These are phyloP conservation scores for Pyracantha coccinea DNA, from an alignment of 331 rosid genomes.

Conservation along the genomic window DNA sequence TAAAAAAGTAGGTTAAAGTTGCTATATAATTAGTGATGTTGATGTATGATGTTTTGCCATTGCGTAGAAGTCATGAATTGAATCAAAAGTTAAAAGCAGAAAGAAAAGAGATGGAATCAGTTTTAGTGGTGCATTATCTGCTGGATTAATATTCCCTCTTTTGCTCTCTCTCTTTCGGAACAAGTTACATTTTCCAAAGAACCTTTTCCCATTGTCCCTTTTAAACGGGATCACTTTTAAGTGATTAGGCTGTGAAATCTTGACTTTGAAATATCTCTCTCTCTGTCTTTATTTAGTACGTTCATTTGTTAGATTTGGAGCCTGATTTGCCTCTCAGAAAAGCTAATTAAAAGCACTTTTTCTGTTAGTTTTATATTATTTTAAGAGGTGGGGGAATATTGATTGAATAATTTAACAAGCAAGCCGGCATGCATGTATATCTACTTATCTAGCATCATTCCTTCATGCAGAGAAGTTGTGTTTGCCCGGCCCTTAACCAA, in stretches of 20 bases:
- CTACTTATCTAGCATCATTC: background rate
- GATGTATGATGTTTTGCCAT: conserved; percentile 25
- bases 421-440: conserved; percentile 14
- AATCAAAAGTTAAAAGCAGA: conserved; percentile 40
- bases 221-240: background rate
- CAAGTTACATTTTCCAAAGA: background rate
- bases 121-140: conserved; percentile 24
- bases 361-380: background rate
- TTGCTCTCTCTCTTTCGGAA: background rate
- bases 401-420: conserved; percentile 9
- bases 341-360: conserved; percentile 21
- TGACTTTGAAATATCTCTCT: conserved; percentile 9
- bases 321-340: conserved; percentile 6
- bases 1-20: conserved; percentile 26
- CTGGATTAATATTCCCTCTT: background rate
- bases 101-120: conserved; percentile 29
- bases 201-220: background rate
- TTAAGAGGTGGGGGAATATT: conserved; percentile 35
- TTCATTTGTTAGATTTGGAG: background rate
- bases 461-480: conserved; percentile 1
- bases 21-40: conserved; percentile 6
- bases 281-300: background rate
- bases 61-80: conserved; percentile 26
- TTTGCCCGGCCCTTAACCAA: background rate
- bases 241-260: conserved; percentile 33